Evolutionary conservation across 2,329 filamentous ascomycete species (phyloP), one percentile per base, ranked within the genome.

Genomic region (Epichloe uncinata): DNA sequence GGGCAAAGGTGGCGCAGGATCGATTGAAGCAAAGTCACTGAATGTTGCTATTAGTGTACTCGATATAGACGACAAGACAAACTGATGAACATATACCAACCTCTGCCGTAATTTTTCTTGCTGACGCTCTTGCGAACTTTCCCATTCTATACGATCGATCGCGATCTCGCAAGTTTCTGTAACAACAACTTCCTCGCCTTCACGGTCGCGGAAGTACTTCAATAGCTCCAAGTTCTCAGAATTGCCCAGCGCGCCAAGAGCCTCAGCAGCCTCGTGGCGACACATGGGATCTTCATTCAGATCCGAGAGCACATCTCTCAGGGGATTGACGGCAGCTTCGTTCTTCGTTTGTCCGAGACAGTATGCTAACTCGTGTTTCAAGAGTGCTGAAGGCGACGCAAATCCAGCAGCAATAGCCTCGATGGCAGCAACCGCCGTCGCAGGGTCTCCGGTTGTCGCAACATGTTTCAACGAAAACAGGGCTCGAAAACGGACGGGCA

Each of bases 381-480:
- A 74, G 8, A 97, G 76, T 3, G 88, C 91, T 4, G 91, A 97
- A 0, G 86, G 82, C 3, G 91, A 95, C 0, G 73, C 61, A 59
- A 98, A 93, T 2, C 76, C 91, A 7, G 89, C 88, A 2, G 91
- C 89, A 58, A 98, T 98, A 41, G 93, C 90, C 50, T 82, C 75
- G 57, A 85, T 79, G 46, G 81, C 79, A 9, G 72, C 73, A 45
- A 62, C 53, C 34, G 72, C 67, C 34, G 68, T 63, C 57, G 84
- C 81, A 16, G 84, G 78, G 41, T 82, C 80, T 7, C 71, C 67
- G 56, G 82, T 78, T 52, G 79, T 82, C 45, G 93, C 91, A 53
- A 97, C 73, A 66, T 97, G 87, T 73, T 98, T 98, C 53, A 98
- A 82, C 16, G 91, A 96, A 73, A 98, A 98, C 59, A 98, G 85